Evolutionary conservation across 352 stramenopile genomes (phyloP).

Genomic region (Pythium dissotocum): DNA sequence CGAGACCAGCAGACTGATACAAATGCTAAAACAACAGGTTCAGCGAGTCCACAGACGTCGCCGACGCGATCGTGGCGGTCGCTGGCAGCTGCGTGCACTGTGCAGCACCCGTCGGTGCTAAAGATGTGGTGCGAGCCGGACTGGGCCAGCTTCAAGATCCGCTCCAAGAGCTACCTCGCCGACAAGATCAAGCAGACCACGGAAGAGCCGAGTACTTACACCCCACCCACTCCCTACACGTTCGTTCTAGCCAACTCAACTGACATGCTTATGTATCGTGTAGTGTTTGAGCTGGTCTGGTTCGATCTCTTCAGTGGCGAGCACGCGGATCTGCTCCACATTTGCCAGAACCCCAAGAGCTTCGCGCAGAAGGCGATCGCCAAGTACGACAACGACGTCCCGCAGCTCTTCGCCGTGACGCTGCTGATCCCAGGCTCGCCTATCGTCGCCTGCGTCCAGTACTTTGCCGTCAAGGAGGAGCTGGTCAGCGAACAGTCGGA

Average conservation of each 20-base stretch:
- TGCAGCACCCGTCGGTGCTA: constrained; percentile 46
- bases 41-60: constrained; percentile 31
- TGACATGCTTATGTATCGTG: neutral
- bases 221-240: neutral
- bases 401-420: constrained; percentile 74
- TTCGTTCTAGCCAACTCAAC: neutral
- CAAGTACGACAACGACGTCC: constrained; percentile 66
- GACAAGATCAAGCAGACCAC: constrained; percentile 63
- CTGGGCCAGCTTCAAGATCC: constrained; percentile 62
- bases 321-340: constrained; percentile 64
- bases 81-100: constrained; percentile 40
- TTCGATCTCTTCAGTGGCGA: constrained; percentile 80
- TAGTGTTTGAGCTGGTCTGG: constrained; percentile 85
- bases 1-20: neutral
- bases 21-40: neutral
- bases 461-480: constrained; percentile 61
- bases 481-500: neutral
- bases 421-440: constrained; percentile 70
- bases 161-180: constrained; percentile 70
- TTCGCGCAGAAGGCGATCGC: constrained; percentile 61
- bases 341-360: constrained; percentile 66
- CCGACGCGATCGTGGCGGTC: constrained; percentile 52
- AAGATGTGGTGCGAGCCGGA: constrained; percentile 79
- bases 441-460: constrained; percentile 69
- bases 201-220: constrained; percentile 57